A percentile compares a stretch with the other conserved stretches of the same genome.
Evolutionary conservation across 768 basidiomycete genomes (phyloP).

Genomic region (Leucosporidium creatinivorum): DNA sequence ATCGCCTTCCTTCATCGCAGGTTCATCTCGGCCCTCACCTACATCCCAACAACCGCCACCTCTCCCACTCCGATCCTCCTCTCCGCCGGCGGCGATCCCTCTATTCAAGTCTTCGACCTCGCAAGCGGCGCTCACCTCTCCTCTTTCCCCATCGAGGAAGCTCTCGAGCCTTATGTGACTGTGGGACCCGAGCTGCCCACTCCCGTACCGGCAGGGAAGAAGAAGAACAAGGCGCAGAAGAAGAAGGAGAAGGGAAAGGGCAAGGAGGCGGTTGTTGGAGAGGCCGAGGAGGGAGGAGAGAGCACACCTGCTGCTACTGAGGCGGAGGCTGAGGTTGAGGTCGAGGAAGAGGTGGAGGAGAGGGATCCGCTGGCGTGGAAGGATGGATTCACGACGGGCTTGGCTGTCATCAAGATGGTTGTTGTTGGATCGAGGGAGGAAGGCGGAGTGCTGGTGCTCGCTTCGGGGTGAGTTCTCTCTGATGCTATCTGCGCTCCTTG

Average conservation of each 20-base stretch:
- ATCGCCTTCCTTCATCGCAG: not conserved
- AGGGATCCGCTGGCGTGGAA: not conserved
- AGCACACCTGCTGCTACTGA: not conserved
- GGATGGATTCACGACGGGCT: conserved; percentile 20
- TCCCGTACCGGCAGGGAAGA: conserved; percentile 7
- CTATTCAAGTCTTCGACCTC: conserved; percentile 74
- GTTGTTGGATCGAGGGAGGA: conserved; percentile 13
- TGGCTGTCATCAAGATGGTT: conserved; percentile 29
- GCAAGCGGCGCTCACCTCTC: conserved; percentile 41
- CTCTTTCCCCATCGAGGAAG: conserved; percentile 12
- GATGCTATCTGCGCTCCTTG: not conserved
- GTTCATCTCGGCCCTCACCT: conserved; percentile 31
- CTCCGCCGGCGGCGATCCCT: conserved; percentile 80
- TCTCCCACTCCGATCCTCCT: conserved; percentile 47
- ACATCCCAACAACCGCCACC: conserved; percentile 7
- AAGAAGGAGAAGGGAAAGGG: conserved; percentile 7
- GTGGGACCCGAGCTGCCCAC: conserved; percentile 16
- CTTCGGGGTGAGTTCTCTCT: conserved; percentile 14
- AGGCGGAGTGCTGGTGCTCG: conserved; percentile 25
- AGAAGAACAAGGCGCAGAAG: conserved; percentile 23
- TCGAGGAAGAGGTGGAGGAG: not conserved
- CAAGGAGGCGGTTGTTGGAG: not conserved
- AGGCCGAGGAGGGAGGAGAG: not conserved
- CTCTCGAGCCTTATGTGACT: conserved; percentile 8
- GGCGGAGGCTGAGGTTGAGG: not conserved